These are phyloP conservation scores for Amaranthus hypochondriacus DNA, from an alignment of 148 eudicot species.

Conservation along the genomic window DNA sequence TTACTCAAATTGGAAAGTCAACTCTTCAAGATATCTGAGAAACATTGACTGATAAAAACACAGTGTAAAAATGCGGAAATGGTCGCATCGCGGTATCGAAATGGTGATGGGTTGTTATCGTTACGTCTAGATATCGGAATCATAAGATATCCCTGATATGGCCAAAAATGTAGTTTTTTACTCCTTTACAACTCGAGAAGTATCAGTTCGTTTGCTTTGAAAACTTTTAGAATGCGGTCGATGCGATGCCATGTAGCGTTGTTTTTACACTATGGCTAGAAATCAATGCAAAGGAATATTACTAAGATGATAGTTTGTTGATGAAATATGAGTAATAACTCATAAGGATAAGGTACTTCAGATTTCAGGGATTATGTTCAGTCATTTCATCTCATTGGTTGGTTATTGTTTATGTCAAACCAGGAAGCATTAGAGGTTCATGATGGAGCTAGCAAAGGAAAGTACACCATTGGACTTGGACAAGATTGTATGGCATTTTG, in stretches of 20 bases:
- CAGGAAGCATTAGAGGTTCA: slow-evolving; percentile 87
- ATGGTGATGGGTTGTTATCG: too few relatives aligned
- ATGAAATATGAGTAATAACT: not conserved
- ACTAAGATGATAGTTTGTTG: not conserved
- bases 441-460: slow-evolving; percentile 97
- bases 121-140: too few relatives aligned
- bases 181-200: too few relatives aligned
- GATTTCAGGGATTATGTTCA: not conserved
- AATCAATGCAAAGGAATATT: not conserved
- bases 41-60: not conserved
- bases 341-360: not conserved
- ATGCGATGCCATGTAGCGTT: too few relatives aligned
- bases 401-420: slow-evolving; percentile 5
- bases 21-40: not conserved
- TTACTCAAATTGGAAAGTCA: not conserved
- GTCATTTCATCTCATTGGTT: not conserved
- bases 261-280: too few relatives aligned
- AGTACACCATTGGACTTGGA: slow-evolving; percentile 98
- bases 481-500: slow-evolving; percentile 99
- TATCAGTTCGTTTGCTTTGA: too few relatives aligned
- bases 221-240: too few relatives aligned
- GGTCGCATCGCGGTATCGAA: too few relatives aligned
- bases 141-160: too few relatives aligned
- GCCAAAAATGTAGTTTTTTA: too few relatives aligned
- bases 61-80: too few relatives aligned